These are phyloP conservation scores for Schizosaccharomyces pombe DNA, from an alignment of 805 yeast genomes.

Conservation along the genomic window ASM294v3 CU329670.1:4872001-4872500, in stretches of 20 bases:
- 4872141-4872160: too few species aligned
- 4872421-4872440: background rate
- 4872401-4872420: background rate
- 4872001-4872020: too few species aligned
- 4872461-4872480: background rate
- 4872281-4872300: background rate
- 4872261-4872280: background rate
- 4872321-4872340: background rate
- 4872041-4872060: too few species aligned
- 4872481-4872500: background rate
- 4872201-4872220: background rate
- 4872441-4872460: background rate
- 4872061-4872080: too few species aligned
- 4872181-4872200: background rate
- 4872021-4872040: too few species aligned
- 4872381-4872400: background rate
- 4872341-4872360: background rate
- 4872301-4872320: background rate
- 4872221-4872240: background rate
- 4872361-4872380: background rate
- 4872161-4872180: too few species aligned
- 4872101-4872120: too few species aligned
- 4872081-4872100: too few species aligned
- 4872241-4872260: background rate
- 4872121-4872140: too few species aligned